Base-by-base conservation (phyloP, 345 rosid species). In the Pistacia vera region DNA sequence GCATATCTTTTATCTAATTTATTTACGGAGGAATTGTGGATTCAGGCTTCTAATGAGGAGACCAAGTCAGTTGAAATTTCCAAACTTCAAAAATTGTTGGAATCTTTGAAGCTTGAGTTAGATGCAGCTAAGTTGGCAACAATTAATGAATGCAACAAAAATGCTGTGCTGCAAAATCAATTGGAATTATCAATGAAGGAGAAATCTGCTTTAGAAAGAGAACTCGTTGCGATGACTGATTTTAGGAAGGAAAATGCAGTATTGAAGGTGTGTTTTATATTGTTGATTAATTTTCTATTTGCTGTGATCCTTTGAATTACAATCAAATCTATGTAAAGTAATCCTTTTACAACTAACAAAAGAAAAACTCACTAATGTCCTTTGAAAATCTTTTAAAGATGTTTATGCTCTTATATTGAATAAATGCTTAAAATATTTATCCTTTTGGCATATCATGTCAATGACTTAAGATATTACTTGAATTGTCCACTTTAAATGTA, bases 101-200 rank as follows among this genome's bases (percentile, higher is more conserved):
- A 92, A 78, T 90, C 95, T 75, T 78, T 90, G 86, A 86, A 74
- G 78, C 97, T 96, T 72, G 95, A 93, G 85, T 83, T 93, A 76
- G 99, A 96, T 89, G 99, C 97, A 60, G 85, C 98, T 81, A 96
- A 89, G 84, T 85, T 93, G 78, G 91, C 93, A 55, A 92, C 97
- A 65, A 89, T 92, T 70, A 92, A 90, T 79, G 94, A 92, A 85
- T 92, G 91, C 83, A 90, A 91, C 87, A 96, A 92, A 86, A 91
- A 96, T 80, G 93, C 88, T 38, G 89, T 88, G 85, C 85, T 96
- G 85, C 88, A 86, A 86, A 90, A 90, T 82, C 99, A 92, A 77
- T 81, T 96, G 75, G 93, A 92, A 35, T 75, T 92, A 63, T 87
- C 93, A 52, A 74, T 83, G 79, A 90, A 88, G 79, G 97, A 90